Evolutionary conservation across 2,329 filamentous ascomycete species (phyloP).

Genomic region (Trichothecium roseum): DNA sequence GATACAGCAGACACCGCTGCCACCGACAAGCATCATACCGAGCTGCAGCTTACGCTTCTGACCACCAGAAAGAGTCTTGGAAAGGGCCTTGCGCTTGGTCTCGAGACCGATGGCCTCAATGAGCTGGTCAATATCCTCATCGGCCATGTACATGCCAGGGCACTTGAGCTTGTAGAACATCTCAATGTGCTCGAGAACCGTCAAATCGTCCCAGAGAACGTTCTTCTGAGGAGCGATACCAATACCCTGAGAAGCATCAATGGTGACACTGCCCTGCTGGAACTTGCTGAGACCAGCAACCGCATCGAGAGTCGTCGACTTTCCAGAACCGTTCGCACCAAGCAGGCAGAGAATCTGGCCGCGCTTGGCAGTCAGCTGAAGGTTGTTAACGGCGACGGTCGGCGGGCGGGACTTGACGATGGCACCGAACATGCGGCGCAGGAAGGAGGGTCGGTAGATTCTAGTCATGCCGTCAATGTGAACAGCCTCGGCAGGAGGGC

Average conservation of each 20-base stretch:
- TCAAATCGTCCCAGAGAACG: constrained; percentile 64
- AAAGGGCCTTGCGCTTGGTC: constrained; percentile 49
- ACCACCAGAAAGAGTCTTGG: constrained; percentile 60
- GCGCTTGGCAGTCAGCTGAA: constrained; percentile 56
- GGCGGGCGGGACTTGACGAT: constrained; percentile 42
- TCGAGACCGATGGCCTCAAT: constrained; percentile 55
- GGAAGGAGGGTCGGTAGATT: constrained; percentile 55
- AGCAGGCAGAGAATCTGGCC: constrained; percentile 74
- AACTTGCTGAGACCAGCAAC: constrained; percentile 18
- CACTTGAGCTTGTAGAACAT: constrained; percentile 63
- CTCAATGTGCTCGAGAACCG: constrained; percentile 58
- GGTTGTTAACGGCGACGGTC: constrained; percentile 62
- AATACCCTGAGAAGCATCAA: constrained; percentile 59
- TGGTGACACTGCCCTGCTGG: constrained; percentile 51
- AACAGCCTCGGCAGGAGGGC: constrained; percentile 40
- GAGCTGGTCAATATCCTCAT: constrained; percentile 31
- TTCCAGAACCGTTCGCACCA: constrained; percentile 57
- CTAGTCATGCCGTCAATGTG: constrained; percentile 64
- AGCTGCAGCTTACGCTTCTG: constrained; percentile 70
- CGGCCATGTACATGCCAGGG: constrained; percentile 30
- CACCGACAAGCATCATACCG: constrained; percentile 70
- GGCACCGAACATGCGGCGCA: constrained; percentile 40
- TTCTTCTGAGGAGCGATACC: constrained; percentile 69
- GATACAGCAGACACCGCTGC: constrained; percentile 60
- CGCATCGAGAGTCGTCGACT: constrained; percentile 47